phyloP scores from a whole-genome alignment of 192 early-diverging fungal genomes.

The Fimicolochytrium jonesii region DNA sequence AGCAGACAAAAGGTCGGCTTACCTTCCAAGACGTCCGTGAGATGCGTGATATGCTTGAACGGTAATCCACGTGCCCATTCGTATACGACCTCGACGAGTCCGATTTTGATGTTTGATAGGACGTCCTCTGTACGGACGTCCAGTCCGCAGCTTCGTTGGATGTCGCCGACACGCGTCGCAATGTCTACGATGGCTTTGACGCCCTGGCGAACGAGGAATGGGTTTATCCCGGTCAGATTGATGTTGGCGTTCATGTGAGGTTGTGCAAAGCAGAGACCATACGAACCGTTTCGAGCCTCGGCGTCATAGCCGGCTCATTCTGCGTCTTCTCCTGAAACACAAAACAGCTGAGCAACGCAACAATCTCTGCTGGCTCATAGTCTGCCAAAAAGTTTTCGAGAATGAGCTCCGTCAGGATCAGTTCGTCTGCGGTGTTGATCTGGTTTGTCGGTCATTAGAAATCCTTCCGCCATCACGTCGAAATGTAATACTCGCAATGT shows the following conservation, averaged over 20 bases:
- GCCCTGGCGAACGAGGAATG: background rate
- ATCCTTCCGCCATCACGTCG: too few species aligned
- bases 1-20: too few species aligned
- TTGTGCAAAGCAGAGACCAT: background rate
- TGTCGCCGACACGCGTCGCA: slow-evolving; percentile 63
- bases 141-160: slow-evolving; percentile 71
- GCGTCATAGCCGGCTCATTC: slow-evolving; percentile 60
- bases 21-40: slow-evolving; percentile 94
- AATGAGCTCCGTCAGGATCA: slow-evolving; percentile 91
- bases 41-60: slow-evolving; percentile 85
- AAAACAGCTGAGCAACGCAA: slow-evolving; percentile 89
- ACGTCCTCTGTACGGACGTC: slow-evolving; percentile 40
- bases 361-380: slow-evolving; percentile 89
- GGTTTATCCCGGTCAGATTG: background rate
- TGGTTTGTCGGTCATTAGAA: slow-evolving; percentile 5
- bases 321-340: slow-evolving; percentile 89
- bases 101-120: slow-evolving; percentile 61
- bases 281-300: slow-evolving; percentile 50
- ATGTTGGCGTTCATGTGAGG: slow-evolving; percentile 36
- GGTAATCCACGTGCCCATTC: slow-evolving; percentile 94
- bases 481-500: too few species aligned
- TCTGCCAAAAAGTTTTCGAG: slow-evolving; percentile 87
- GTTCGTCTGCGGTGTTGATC: slow-evolving; percentile 94
- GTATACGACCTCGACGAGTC: slow-evolving; percentile 93
- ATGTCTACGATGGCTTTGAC: slow-evolving; percentile 52